phyloP scores from a whole-genome alignment of 2,329 filamentous ascomycete species.

The Alternaria gansuensis region DNA sequence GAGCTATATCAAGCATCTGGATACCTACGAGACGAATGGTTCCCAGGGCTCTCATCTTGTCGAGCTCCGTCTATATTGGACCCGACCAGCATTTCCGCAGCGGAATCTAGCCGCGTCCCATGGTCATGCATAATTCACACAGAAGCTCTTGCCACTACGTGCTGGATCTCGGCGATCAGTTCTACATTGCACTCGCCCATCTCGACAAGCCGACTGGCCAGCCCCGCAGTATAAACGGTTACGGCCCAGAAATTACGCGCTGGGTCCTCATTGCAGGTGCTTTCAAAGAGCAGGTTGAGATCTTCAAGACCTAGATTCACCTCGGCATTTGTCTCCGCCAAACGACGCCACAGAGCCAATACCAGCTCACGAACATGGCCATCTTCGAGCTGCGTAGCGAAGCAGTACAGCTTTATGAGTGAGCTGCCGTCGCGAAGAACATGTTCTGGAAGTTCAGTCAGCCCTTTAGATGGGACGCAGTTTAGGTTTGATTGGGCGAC shows the following conservation, averaged over 20 bases:
- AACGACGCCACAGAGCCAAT: constrained; percentile 5
- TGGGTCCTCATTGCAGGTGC: constrained; percentile 5
- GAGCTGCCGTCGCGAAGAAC: neutral
- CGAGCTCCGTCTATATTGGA: neutral
- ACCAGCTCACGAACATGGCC: constrained; percentile 2
- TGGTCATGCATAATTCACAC: neutral
- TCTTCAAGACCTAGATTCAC: constrained; percentile 6
- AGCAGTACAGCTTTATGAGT: constrained; percentile 13
- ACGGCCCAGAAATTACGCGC: constrained; percentile 7
- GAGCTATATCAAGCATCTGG: neutral
- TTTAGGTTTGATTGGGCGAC: constrained; percentile 4
- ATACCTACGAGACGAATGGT: neutral
- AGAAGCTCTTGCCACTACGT: neutral
- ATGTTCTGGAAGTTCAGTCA: neutral
- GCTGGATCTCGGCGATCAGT: constrained; percentile 3
- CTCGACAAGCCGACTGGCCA: constrained; percentile 2
- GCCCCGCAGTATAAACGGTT: neutral
- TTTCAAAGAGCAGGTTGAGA: constrained; percentile 15
- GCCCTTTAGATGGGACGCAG: neutral
- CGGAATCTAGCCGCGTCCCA: neutral
- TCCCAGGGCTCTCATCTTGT: neutral
- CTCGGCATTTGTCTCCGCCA: neutral
- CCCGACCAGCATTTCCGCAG: neutral
- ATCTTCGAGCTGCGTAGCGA: constrained; percentile 12
- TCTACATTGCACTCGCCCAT: neutral